These are phyloP conservation scores for Aeschynomene evenia DNA, from an alignment of 306 rosid genomes.

Conservation along the genomic window DNA sequence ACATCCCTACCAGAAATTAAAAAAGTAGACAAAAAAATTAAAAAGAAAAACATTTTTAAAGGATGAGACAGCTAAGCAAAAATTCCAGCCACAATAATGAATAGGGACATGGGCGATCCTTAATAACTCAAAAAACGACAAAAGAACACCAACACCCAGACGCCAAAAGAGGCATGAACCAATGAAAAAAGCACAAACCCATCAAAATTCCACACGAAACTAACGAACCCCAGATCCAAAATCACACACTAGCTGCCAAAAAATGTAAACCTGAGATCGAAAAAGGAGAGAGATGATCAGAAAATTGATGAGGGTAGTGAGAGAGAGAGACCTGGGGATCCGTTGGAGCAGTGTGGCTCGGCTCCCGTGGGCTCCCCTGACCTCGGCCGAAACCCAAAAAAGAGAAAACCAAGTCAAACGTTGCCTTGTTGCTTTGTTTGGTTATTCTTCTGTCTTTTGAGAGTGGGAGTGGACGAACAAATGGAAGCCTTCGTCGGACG, in stretches of 20 bases:
- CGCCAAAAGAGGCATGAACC: constrained; percentile 20
- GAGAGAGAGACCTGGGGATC: constrained; percentile 9
- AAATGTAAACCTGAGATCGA: neutral
- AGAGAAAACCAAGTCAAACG: constrained; percentile 5
- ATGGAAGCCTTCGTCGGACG: constrained; percentile 43
- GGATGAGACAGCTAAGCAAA: neutral
- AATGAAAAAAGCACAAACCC: constrained; percentile 16
- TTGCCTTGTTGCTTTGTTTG: neutral
- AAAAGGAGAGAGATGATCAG: neutral
- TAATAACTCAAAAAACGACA: constrained; percentile 6
- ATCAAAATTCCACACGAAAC: constrained; percentile 22
- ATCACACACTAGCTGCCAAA: neutral
- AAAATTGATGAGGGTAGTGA: neutral
- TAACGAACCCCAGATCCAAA: constrained; percentile 38
- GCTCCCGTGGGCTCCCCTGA: constrained; percentile 41
- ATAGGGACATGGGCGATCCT: constrained; percentile 9
- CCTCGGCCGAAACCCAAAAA: neutral
- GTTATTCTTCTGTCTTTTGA: constrained; percentile 9
- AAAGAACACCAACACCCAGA: constrained; percentile 22
- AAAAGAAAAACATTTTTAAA: neutral
- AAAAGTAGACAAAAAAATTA: neutral
- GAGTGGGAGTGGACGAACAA: neutral
- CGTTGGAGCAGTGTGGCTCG: constrained; percentile 47
- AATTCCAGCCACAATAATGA: neutral
- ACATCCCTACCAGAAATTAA: neutral